These are phyloP conservation scores for Drosera capensis DNA, from an alignment of 148 eudicot species.

Conservation along the genomic window DNA sequence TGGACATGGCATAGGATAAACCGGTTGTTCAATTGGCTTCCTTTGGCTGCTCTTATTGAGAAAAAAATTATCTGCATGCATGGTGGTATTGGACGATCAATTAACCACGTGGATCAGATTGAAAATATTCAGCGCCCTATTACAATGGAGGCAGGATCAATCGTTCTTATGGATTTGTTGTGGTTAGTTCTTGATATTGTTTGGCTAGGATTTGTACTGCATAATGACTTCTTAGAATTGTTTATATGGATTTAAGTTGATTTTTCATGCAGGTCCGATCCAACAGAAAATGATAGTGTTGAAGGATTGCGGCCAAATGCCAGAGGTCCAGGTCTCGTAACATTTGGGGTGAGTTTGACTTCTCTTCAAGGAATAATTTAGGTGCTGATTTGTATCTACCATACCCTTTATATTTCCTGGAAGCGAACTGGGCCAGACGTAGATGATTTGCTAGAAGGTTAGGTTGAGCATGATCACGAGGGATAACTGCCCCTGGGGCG, in stretches of 20 bases:
- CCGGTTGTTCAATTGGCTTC: constrained; percentile 97
- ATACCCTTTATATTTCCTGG: too few species aligned
- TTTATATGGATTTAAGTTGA: too few species aligned
- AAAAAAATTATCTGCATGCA: constrained; percentile 99
- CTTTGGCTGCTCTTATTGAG: constrained; percentile 95
- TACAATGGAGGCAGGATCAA: constrained; percentile 98
- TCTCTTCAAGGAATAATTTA: not conserved
- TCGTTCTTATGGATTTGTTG: constrained; percentile 92
- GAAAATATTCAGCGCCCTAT: constrained; percentile 93
- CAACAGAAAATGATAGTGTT: constrained; percentile 99
- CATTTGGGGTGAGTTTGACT: constrained; percentile 68
- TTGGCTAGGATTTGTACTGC: not conserved
- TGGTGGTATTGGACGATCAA: constrained; percentile 98
- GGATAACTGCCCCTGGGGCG: too few species aligned
- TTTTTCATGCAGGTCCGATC: constrained; percentile 69
- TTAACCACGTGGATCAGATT: constrained; percentile 88
- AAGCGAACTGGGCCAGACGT: too few species aligned
- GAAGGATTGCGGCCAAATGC: constrained; percentile 99
- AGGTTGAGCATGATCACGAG: too few species aligned
- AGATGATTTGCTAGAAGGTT: too few species aligned
- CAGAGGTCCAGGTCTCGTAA: constrained; percentile 97
- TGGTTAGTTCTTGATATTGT: constrained; percentile 35
- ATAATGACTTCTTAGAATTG: too few species aligned
- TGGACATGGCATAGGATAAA: constrained; percentile 99
- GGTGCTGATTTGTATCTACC: not conserved